These are phyloP conservation scores for Nicotiana knightiana DNA, from an alignment of 257 asterid genomes.

Conservation along the genomic window DNA sequence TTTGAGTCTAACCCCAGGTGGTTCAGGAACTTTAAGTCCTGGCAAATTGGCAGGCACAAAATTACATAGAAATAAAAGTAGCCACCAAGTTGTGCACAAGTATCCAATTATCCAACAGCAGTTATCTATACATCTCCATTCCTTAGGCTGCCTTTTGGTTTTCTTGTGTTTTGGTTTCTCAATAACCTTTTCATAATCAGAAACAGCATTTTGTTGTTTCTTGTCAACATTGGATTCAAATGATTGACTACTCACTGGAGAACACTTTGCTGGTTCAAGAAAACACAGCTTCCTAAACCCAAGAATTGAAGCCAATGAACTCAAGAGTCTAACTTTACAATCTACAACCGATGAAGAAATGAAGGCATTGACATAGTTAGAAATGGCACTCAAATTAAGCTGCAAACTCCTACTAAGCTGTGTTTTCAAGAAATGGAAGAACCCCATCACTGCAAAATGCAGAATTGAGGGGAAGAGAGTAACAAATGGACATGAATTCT, in stretches of 20 bases:
- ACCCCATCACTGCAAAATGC: background rate
- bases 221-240: slow-evolving; percentile 1
- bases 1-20: slow-evolving; percentile 55
- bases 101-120: slow-evolving; percentile 68
- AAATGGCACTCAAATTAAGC: background rate
- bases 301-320: slow-evolving; percentile 46
- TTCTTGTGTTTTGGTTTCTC: slow-evolving; percentile 18
- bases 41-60: slow-evolving; percentile 42
- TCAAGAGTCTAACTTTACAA: background rate
- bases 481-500: background rate
- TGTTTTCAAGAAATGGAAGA: background rate
- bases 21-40: slow-evolving; percentile 34
- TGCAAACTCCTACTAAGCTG: background rate
- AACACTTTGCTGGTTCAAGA: slow-evolving; percentile 38
- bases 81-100: slow-evolving; percentile 68
- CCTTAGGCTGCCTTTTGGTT: slow-evolving; percentile 14
- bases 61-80: slow-evolving; percentile 45
- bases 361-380: background rate
- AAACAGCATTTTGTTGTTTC: background rate
- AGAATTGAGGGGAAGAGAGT: background rate
- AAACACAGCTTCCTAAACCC: slow-evolving; percentile 59
- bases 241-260: slow-evolving; percentile 14
- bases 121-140: slow-evolving; percentile 58
- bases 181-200: background rate
- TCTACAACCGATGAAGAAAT: background rate